Evolutionary conservation across 306 rosid genomes (phyloP).

Genomic region (Erythrophleum fordii): DNA sequence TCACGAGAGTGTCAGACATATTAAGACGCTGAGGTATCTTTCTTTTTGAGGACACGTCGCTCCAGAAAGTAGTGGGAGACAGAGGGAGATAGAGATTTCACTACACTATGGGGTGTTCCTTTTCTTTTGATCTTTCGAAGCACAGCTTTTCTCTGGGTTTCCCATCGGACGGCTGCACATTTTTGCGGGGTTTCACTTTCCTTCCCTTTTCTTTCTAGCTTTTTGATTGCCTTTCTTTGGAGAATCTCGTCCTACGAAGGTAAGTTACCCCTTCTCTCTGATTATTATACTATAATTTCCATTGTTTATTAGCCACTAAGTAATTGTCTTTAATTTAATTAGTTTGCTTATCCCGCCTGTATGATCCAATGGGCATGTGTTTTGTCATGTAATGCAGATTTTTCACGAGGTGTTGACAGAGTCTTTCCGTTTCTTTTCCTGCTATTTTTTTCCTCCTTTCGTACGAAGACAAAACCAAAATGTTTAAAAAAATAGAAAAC

Average conservation of each 20-base stretch:
- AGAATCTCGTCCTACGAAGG: conserved; percentile 42
- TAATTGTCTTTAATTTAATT: neutral
- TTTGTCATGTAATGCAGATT: conserved; percentile 64
- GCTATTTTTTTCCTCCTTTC: neutral
- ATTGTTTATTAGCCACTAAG: conserved; percentile 7
- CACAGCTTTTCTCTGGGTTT: conserved; percentile 33
- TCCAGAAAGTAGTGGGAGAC: conserved; percentile 58
- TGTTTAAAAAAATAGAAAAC: neutral
- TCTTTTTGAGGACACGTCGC: conserved; percentile 71
- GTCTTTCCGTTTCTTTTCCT: conserved; percentile 12
- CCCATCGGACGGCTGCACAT: conserved; percentile 39
- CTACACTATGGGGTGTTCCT: neutral
- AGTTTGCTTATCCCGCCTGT: neutral
- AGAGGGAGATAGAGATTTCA: conserved; percentile 34
- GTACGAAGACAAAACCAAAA: conserved; percentile 16
- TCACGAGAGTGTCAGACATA: conserved; percentile 64
- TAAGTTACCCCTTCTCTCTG: neutral
- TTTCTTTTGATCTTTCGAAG: conserved; percentile 21
- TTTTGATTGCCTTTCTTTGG: neutral
- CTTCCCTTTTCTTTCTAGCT: neutral
- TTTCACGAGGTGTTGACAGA: conserved; percentile 53
- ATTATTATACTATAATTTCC: conserved; percentile 15
- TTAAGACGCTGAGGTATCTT: conserved; percentile 52
- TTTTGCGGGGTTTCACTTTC: conserved; percentile 34
- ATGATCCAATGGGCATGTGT: conserved; percentile 41